These are phyloP conservation scores for Talaromyces atroroseus DNA, from an alignment of 2,329 filamentous ascomycete genomes.

Conservation along the genomic window DNA sequence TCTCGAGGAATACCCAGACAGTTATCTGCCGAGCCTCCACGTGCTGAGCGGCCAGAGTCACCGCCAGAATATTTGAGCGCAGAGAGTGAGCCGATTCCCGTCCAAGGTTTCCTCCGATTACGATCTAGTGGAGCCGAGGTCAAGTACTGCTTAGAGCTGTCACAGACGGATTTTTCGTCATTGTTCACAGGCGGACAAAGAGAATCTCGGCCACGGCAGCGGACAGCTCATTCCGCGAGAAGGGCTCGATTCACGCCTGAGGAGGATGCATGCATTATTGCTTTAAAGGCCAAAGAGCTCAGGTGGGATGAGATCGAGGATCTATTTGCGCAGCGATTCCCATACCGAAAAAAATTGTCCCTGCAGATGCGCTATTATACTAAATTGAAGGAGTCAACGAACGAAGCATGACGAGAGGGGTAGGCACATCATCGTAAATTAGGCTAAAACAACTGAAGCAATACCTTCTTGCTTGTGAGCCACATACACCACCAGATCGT, in stretches of 20 bases:
- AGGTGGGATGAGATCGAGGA: not conserved
- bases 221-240: not conserved
- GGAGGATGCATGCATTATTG: not conserved
- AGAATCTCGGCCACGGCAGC: too few species aligned
- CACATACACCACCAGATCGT: too few species aligned
- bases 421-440: too few species aligned
- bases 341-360: not conserved
- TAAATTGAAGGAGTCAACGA: not conserved
- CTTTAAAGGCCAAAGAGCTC: not conserved
- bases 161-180: not conserved
- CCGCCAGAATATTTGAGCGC: not conserved
- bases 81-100: not conserved
- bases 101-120: conserved; percentile 1
- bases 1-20: not conserved
- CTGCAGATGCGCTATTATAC: not conserved
- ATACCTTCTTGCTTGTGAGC: too few species aligned
- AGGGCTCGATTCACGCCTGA: not conserved
- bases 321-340: not conserved
- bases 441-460: too few species aligned
- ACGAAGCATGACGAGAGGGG: too few species aligned
- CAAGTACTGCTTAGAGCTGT: not conserved
- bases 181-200: not conserved
- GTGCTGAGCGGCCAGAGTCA: not conserved
- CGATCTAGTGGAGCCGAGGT: not conserved
- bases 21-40: not conserved